Evolutionary conservation across 2,329 filamentous ascomycete species (phyloP), one percentile per base, ranked within the genome.

Genomic region (Golovinomyces cichoracearum): DNA sequence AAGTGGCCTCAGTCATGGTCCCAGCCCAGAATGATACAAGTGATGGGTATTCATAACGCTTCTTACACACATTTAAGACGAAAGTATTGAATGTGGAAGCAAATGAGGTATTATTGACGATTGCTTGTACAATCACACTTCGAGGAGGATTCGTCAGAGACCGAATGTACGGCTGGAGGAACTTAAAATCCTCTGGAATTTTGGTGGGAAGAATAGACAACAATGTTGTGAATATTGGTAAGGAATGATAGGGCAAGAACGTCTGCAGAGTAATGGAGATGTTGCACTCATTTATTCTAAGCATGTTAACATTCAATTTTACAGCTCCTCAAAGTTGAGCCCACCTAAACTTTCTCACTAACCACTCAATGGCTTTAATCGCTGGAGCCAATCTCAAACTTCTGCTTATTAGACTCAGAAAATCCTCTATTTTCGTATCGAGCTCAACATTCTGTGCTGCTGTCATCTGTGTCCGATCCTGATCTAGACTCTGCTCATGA

Each of bases 361-460:
- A 71, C 90, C 90, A 99, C 66, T 99, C 92, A 33, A 95, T 70
- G 15, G 86, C 78, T 64, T 92, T 93, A 48, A 93, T 74, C 0
- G 83, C 84, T 37, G 90, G 88, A 66, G 80, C 85, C 27, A 99
- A 68, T 53, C 88, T 70, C 54, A 98, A 62, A 37, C 80, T 74
- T 23, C 78, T 76, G 21, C 83, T 80, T 10, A 81, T 76, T 13
- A 95, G 69, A 27, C 78, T 80, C 55, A 99, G 67, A 60, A 95
- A 98, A 13, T 75, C 73, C 57, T 92, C 81, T 49, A 95, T 65
- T 50, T 78, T 79, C 46, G 67, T 69, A 62, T 94, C 76, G 49
- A 98, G 68, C 59, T 85, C 80, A 55, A 74, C 71, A 65, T 94
- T 95, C 62, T 95, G 83, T 51, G 71, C 69, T 26, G 72, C 70